Conservation (phyloP, 371 early-diverging fungal genomes). For the Saksenaea oblongispora region DNA sequence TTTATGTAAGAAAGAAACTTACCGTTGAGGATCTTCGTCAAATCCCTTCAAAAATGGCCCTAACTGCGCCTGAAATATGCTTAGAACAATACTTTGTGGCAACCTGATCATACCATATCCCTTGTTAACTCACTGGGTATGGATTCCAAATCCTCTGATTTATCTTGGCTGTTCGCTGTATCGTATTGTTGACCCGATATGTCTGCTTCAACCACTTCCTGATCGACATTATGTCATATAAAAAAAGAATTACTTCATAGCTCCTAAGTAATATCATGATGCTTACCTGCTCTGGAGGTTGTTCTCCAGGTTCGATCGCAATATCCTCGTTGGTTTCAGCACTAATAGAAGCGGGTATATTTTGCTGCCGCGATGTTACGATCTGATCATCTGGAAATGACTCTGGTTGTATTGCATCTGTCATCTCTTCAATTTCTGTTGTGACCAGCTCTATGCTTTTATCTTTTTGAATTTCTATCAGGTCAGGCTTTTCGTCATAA, state of each 20-base stretch:
- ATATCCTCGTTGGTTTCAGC: background rate
- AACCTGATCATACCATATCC: background rate
- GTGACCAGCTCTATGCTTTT: background rate
- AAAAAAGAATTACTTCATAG: background rate
- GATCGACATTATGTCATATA: background rate
- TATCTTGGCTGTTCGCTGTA: background rate
- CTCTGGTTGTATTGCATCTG: background rate
- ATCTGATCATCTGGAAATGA: background rate
- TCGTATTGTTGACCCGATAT: background rate
- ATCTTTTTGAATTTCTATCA: background rate
- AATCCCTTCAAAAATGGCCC: background rate
- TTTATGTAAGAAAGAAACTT: background rate
- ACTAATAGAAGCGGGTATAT: background rate
- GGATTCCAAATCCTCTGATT: background rate
- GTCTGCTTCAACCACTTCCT: background rate
- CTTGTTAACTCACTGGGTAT: background rate
- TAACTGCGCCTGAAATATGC: background rate
- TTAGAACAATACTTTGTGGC: background rate
- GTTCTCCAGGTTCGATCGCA: background rate
- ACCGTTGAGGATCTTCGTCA: background rate
- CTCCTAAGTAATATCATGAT: background rate
- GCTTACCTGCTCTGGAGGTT: background rate
- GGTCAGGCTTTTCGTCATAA: background rate
- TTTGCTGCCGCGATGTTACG: background rate
- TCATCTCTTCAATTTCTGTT: background rate